Evolutionary conservation across 2,329 filamentous ascomycete genomes (phyloP).

Genomic region (Podosphaera xanthii): DNA sequence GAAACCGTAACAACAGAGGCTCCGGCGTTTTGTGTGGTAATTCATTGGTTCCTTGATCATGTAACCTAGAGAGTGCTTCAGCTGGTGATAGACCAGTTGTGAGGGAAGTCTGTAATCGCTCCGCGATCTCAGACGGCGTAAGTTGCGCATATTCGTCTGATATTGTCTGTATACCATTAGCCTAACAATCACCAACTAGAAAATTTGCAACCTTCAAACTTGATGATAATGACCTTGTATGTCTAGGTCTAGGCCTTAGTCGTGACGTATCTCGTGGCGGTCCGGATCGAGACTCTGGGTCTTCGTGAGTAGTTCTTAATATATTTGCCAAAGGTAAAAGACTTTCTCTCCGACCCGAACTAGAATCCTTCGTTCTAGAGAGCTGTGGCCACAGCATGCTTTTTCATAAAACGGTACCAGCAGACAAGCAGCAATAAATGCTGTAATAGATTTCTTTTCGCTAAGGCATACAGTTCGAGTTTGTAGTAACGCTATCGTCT

Average conservation of each 20-base stretch:
- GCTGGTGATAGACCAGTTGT: constrained; percentile 56
- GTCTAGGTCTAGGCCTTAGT: constrained; percentile 12
- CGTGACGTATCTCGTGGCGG: constrained; percentile 9
- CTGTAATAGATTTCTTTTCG: constrained; percentile 14
- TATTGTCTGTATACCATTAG: constrained; percentile 13
- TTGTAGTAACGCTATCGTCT: neutral
- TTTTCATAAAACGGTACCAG: constrained; percentile 2
- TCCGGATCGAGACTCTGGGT: constrained; percentile 10
- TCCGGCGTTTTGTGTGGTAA: constrained; percentile 85
- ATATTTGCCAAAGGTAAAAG: constrained; percentile 14
- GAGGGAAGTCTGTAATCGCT: constrained; percentile 61
- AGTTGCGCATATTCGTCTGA: constrained; percentile 43
- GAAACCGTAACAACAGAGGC: constrained; percentile 79
- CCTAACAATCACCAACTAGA: neutral
- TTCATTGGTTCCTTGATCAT: constrained; percentile 75
- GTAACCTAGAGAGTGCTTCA: constrained; percentile 59
- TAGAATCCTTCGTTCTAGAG: constrained; percentile 9
- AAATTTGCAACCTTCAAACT: constrained; percentile 13
- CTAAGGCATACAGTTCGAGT: constrained; percentile 12
- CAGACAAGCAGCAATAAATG: constrained; percentile 15
- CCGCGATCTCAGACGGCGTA: constrained; percentile 55
- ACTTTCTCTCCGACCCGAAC: constrained; percentile 7
- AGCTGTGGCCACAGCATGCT: constrained; percentile 15
- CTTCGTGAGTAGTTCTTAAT: constrained; percentile 8
- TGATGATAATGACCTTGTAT: constrained; percentile 14